Evolutionary conservation across 2,329 filamentous ascomycete genomes (phyloP).

Genomic region (Talaromyces rugulosus): DNA sequence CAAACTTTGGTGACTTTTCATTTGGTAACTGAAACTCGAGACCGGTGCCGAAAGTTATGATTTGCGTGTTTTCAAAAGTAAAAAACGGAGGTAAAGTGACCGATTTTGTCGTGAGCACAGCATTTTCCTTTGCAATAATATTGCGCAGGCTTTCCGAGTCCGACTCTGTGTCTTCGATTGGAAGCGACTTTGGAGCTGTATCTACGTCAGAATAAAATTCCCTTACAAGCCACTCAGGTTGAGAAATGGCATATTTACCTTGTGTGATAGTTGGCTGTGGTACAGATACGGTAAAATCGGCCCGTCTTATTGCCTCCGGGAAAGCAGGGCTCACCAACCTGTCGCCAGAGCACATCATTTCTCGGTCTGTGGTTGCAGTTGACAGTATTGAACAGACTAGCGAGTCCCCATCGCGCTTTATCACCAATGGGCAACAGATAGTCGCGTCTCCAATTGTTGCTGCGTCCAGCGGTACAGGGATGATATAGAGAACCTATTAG

Average conservation of each 20-base stretch:
- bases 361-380: conserved; percentile 5
- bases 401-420: conserved; percentile 8
- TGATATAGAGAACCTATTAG: background rate
- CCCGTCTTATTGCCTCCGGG: background rate
- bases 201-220: background rate
- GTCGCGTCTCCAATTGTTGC: conserved; percentile 9
- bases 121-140: background rate
- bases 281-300: background rate
- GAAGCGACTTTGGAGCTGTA: background rate
- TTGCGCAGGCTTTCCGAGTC: background rate
- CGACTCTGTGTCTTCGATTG: background rate
- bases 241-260: background rate
- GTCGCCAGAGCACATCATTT: background rate
- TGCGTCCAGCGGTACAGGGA: conserved; percentile 6
- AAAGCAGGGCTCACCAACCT: background rate
- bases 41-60: conserved; percentile 3
- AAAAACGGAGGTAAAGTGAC: background rate
- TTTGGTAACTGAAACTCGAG: background rate
- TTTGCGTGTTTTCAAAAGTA: background rate
- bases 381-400: conserved; percentile 8
- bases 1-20: background rate
- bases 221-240: background rate
- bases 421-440: conserved; percentile 7
- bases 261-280: background rate
- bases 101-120: conserved; percentile 1